Percentiles rank a stretch among this genome's conserved stretches.
phyloP scores from a whole-genome alignment of 2,329 filamentous ascomycete species.

The Microcera coccophila region DNA sequence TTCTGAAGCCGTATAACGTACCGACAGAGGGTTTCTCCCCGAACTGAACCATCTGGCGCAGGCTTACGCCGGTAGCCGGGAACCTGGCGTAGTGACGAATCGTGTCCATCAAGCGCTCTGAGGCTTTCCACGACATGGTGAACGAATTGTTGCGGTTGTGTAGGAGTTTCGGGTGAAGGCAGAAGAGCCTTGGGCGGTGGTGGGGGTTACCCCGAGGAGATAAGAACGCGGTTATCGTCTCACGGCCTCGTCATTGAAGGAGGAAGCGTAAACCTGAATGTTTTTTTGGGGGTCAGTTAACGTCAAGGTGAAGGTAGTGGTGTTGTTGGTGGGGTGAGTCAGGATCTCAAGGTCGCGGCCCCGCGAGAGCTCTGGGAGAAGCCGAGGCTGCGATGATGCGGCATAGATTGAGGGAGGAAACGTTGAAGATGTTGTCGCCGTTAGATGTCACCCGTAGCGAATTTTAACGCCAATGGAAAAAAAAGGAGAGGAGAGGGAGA shows the following conservation, averaged over 20 bases:
- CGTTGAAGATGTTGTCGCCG: background rate
- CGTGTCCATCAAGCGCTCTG: conserved; percentile 88
- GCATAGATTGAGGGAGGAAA: conserved; percentile 10
- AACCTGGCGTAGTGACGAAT: conserved; percentile 97
- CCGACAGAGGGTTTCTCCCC: conserved; percentile 88
- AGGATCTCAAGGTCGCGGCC: conserved; percentile 18
- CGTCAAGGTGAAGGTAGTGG: no score
- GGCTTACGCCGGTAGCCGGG: conserved; percentile 90
- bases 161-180: conserved; percentile 22
- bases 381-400: conserved; percentile 24
- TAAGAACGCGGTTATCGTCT: conserved; percentile 18
- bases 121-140: conserved; percentile 88
- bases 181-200: conserved; percentile 10
- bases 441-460: background rate
- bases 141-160: conserved; percentile 8
- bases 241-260: conserved; percentile 29
- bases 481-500: conserved; percentile 11
- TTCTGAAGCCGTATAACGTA: conserved; percentile 65
- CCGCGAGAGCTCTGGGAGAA: conserved; percentile 23
- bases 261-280: background rate
- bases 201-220: conserved; percentile 21
- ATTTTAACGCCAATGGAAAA: conserved; percentile 1
- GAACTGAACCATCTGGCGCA: conserved; percentile 99
- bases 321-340: conserved; percentile 5
- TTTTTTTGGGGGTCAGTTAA: background rate